Conservation (phyloP, 306 rosid species). For the Inga leiocalycina region DNA sequence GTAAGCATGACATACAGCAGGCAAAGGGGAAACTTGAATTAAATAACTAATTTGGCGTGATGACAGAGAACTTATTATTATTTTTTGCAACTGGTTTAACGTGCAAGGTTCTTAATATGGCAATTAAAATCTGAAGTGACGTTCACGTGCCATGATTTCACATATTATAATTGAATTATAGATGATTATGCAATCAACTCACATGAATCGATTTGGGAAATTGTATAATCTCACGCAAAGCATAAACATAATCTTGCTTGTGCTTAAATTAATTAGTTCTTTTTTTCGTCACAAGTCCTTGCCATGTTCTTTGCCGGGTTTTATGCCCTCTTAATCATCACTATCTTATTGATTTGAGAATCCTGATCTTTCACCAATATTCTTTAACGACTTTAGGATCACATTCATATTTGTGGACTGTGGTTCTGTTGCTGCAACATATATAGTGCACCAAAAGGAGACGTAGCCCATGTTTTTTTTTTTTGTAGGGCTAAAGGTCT, state of each 20-base stretch:
- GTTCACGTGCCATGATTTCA: too few species aligned
- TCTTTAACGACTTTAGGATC: neutral
- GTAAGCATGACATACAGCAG: too few species aligned
- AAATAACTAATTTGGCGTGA: too few species aligned
- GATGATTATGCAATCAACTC: too few species aligned
- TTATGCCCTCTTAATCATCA: neutral
- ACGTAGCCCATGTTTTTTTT: neutral
- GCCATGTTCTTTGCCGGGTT: neutral
- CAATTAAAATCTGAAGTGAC: too few species aligned
- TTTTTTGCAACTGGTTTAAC: too few species aligned
- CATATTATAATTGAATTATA: too few species aligned
- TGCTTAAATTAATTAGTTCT: neutral
- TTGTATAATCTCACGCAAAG: neutral
- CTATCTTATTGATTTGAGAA: neutral
- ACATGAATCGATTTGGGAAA: too few species aligned
- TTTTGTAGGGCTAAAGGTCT: too few species aligned
- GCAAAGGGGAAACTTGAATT: too few species aligned
- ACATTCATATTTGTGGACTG: neutral
- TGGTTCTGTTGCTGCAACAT: neutral
- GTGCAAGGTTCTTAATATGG: too few species aligned
- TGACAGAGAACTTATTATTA: too few species aligned
- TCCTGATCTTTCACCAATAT: neutral
- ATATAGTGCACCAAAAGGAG: neutral
- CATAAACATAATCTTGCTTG: neutral
- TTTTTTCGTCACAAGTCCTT: neutral